Evolutionary conservation across 1,284 basidiomycete genomes (phyloP).

Genomic region (Rhodotorula glutinis): DNA sequence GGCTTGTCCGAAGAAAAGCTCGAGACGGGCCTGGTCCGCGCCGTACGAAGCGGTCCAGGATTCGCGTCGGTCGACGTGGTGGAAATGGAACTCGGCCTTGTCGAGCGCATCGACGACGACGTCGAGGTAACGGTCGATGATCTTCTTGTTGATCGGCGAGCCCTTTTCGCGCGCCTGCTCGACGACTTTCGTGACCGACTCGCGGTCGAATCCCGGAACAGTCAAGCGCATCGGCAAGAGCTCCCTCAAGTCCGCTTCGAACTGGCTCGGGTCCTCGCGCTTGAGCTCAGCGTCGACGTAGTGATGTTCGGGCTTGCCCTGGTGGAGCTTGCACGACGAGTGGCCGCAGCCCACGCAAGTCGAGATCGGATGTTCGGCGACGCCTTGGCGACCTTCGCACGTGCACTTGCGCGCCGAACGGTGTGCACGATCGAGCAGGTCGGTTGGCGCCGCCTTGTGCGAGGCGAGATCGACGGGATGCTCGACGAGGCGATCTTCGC

Average conservation of each 20-base stretch:
- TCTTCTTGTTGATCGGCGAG: background rate
- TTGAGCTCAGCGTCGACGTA: conserved; percentile 54
- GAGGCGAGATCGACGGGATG: conserved; percentile 67
- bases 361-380: conserved; percentile 66
- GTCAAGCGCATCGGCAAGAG: conserved; percentile 81
- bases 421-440: conserved; percentile 64
- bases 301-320: conserved; percentile 83
- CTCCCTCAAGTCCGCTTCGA: conserved; percentile 71
- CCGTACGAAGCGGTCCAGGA: conserved; percentile 80
- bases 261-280: conserved; percentile 63
- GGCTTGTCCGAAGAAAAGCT: conserved; percentile 70
- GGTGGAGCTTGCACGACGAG: conserved; percentile 78
- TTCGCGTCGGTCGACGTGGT: conserved; percentile 80
- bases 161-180: conserved; percentile 15
- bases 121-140: conserved; percentile 21
- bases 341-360: conserved; percentile 73
- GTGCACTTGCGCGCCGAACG: conserved; percentile 74
- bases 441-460: conserved; percentile 54
- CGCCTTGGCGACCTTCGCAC: conserved; percentile 81
- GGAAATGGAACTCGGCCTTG: conserved; percentile 67
- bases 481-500: conserved; percentile 63
- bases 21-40: conserved; percentile 66
- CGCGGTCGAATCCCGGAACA: conserved; percentile 56
- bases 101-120: conserved; percentile 56
- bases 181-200: conserved; percentile 11